phyloP scores from a whole-genome alignment of 148 eudicot genomes.

The Diospyros kaki region DNA sequence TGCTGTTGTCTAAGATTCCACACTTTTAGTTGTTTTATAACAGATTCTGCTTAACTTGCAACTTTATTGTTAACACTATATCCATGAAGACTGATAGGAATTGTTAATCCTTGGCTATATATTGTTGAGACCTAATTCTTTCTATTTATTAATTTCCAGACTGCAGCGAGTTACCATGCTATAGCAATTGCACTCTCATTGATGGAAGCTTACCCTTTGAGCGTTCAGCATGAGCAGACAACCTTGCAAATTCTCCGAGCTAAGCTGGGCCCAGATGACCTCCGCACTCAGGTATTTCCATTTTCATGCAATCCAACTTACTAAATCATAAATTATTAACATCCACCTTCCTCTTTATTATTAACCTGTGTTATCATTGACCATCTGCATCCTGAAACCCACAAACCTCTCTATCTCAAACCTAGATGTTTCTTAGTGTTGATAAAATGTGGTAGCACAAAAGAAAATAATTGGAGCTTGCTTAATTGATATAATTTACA shows the following conservation, averaged over 20 bases:
- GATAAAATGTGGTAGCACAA: neutral
- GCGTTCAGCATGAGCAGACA: conserved; percentile 99
- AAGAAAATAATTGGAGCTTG: neutral
- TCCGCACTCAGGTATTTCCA: conserved; percentile 89
- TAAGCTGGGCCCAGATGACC: conserved; percentile 98
- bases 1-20: neutral
- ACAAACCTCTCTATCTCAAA: neutral
- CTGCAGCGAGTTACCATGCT: conserved; percentile 99
- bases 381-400: neutral
- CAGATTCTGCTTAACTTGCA: conserved; percentile 7
- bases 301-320: neutral
- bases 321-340: neutral
- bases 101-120: neutral
- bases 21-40: neutral
- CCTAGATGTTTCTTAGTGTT: neutral
- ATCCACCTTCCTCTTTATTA: conserved; percentile 3
- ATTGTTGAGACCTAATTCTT: conserved; percentile 6
- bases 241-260: conserved; percentile 95
- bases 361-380: neutral
- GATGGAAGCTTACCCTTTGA: conserved; percentile 99
- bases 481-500: neutral
- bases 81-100: neutral
- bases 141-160: conserved; percentile 44
- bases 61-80: neutral
- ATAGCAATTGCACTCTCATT: conserved; percentile 97